Evolutionary conservation across 1,284 basidiomycete genomes (phyloP).

Genomic region (Boletus semigastroideus): DNA sequence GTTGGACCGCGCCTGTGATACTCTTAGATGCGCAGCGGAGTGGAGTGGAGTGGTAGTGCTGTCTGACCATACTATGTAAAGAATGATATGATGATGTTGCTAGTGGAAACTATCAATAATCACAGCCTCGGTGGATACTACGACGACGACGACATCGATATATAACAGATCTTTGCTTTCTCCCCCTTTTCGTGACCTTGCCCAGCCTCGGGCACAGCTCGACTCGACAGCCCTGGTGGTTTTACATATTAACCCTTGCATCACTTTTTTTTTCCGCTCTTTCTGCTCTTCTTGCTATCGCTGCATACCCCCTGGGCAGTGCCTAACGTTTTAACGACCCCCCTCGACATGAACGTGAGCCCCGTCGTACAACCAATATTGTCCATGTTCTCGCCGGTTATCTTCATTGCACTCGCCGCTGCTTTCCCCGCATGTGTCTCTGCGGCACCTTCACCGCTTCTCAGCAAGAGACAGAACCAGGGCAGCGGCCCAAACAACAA

Average conservation of each 20-base stretch:
- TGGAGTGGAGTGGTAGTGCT: too few species aligned
- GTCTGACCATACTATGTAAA: too few species aligned
- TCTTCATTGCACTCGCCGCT: slow-evolving; percentile 5
- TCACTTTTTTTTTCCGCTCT: neutral
- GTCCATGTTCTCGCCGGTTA: neutral
- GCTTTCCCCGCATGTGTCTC: slow-evolving; percentile 1
- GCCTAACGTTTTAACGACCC: slow-evolving; percentile 11
- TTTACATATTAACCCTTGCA: too few species aligned
- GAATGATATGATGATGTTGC: neutral
- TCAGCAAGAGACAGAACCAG: neutral
- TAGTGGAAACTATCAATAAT: neutral
- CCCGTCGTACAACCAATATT: neutral
- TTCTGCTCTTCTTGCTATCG: neutral
- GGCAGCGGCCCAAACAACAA: neutral
- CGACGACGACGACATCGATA: too few species aligned
- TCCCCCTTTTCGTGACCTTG: too few species aligned
- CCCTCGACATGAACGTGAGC: slow-evolving; percentile 11
- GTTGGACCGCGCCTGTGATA: slow-evolving; percentile 5
- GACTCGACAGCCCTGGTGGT: too few species aligned
- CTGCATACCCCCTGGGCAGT: neutral
- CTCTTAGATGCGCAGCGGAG: neutral
- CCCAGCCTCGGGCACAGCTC: too few species aligned
- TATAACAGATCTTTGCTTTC: too few species aligned
- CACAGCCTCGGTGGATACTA: too few species aligned
- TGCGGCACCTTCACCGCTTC: slow-evolving; percentile 11